Base-by-base conservation (phyloP, 805 yeast genomes). In the Wickerhamomyces bovis region DNA sequence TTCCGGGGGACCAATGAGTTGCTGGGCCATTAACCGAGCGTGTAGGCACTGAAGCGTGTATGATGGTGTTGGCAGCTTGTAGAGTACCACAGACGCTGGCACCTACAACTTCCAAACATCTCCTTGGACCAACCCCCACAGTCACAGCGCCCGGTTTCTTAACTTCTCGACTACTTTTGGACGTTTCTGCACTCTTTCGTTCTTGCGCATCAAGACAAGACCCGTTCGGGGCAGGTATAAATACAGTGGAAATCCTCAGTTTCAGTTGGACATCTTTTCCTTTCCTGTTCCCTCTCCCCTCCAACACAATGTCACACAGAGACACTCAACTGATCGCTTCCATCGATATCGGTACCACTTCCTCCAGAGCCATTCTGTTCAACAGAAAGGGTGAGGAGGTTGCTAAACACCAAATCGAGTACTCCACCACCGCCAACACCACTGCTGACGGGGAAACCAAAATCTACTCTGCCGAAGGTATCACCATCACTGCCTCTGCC, bases 301-400 rank as follows among this genome's bases (percentile, higher is more conserved):
- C 18, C 36, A 33, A 16, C 11, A 33, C 12, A 33, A 57, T 56
- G 60, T 46, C 63, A 16, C 46, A 46, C 49, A 60, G 63, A 60
- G 62, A 58, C 38, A 50, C 54, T 6, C 45, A 52, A 39, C 42
- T 60, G 42, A 48, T 87, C 43, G 89, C 87, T 15, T 78, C 95
- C 46, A 81, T 89, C 39, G 97, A 89, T 65, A 87, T 83, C 42
- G 97, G 97, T 36, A 89, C 97, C 23, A 89, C 96, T 2, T 86
- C 96, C 19, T 86, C 96, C 20, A 76, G 98, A 57, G 90, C 86
- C 38, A 90, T 90, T 49, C 73, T 89, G 42, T 92, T 90, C 69
- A 72, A 80, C 58, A 75, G 76, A 52, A 70, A 71, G 38, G 96
- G 96, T 39, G 72, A 73, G 51, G 96, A 90, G 53, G 73, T 89